Evolutionary conservation across 805 yeast genomes (phyloP).

Genomic region (Candida namnaoensis): DNA sequence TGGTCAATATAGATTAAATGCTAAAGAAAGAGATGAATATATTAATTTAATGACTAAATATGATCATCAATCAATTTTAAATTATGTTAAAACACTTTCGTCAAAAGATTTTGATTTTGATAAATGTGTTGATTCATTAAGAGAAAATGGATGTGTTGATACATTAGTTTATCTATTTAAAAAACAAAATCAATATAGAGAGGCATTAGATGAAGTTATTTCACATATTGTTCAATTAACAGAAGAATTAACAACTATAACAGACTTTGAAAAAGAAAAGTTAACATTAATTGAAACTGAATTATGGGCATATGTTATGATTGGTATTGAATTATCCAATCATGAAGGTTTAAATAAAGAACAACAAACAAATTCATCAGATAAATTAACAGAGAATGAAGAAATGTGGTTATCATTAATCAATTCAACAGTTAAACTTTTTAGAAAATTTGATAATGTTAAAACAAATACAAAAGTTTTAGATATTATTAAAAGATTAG

Average conservation of each 20-base stretch:
- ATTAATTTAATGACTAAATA: constrained; percentile 9
- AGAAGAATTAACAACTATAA: constrained; percentile 6
- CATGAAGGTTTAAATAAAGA: constrained; percentile 4
- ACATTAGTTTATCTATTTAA: constrained; percentile 15
- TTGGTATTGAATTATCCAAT: constrained; percentile 24
- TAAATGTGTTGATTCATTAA: constrained; percentile 15
- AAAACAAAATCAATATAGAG: constrained; percentile 6
- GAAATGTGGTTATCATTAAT: constrained; percentile 30
- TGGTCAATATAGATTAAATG: constrained; percentile 9
- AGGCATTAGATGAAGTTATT: constrained; percentile 16
- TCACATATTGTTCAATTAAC: constrained; percentile 5
- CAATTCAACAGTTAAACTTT: constrained; percentile 26
- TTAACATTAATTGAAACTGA: constrained; percentile 14
- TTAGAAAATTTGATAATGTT: constrained; percentile 19
- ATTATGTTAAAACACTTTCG: constrained; percentile 14
- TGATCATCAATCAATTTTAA: constrained; percentile 7
- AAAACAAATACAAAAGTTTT: constrained; percentile 11
- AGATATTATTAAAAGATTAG: constrained; percentile 26
- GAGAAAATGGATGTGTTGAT: constrained; percentile 11
- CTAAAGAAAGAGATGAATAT: constrained; percentile 12
- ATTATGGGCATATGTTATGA: constrained; percentile 26
- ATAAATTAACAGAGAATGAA: constrained; percentile 21
- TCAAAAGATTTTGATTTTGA: constrained; percentile 13
- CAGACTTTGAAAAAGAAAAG: constrained; percentile 6
- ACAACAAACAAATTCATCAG: constrained; percentile 2